Evolutionary conservation across 768 basidiomycete species (phyloP), one percentile per base, ranked within the genome.

Genomic region (Hericium coralloides): DNA sequence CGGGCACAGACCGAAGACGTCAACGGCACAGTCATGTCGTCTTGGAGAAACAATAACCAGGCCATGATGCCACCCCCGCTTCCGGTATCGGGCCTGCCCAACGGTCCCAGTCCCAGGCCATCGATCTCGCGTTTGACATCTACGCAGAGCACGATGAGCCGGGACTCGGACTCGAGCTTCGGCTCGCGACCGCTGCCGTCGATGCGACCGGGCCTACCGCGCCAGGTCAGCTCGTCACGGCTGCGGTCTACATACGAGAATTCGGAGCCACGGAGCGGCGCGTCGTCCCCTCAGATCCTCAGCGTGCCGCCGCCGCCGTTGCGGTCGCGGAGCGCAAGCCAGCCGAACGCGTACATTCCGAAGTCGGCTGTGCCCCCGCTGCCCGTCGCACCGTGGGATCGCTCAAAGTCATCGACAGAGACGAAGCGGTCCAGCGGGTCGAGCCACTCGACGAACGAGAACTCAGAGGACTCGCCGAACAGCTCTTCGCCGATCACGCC

Each of bases 401-500:
- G 76, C 57, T 71, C 73, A 45, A 76, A 71, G 61, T 69, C 71
- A 41, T 70, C 76, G 15, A 60, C 71, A 56, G 76, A 70, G 53
- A 78, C 75, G 63, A 92, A 92, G 69, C 82, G 91, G 38, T 91
- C 87, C 36, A 92, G 90, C 61, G 86, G 88, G 12, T 90, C 88
- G 38, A 92, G 90, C 64, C 83, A 89, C 67, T 89, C 87, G 12
- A 91, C 89, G 10, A 83, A 79, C 55, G 85, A 81, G 63, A 89
- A 86, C 68, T 90, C 89, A 12, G 87, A 91, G 64, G 89, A 88
- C 62, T 92, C 90, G 48, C 88, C 89, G 18, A 87, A 89, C 63
- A 87, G 85, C 60, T 84, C 84, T 15, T 90, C 89, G n/a, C 91
- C 91, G 0, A 82, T 92, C 66, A 92, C 91, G 23, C 90, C 91